Percentiles rank a stretch among this genome's conserved stretches.
Evolutionary conservation across 1,139 yeast species (phyloP).

Genomic region (Magnusiomyces clavatus): DNA sequence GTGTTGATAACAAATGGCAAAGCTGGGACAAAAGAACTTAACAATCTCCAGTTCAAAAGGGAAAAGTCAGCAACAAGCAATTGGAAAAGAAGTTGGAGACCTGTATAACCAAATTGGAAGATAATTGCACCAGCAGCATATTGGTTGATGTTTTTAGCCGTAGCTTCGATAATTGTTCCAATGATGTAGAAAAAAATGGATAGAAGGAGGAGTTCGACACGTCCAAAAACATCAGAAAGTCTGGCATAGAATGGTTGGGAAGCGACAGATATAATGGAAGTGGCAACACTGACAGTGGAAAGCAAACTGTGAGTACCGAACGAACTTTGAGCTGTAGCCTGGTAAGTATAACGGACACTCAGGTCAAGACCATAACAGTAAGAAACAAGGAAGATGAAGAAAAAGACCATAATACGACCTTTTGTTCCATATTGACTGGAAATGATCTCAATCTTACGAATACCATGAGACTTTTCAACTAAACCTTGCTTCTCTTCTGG

Average conservation of each 20-base stretch:
- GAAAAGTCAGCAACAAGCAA: conserved; percentile 60
- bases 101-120: conserved; percentile 64
- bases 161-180: conserved; percentile 66
- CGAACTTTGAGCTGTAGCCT: conserved; percentile 48
- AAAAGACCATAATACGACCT: conserved; percentile 37
- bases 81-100: conserved; percentile 49
- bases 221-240: conserved; percentile 62
- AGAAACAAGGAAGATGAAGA: conserved; percentile 50
- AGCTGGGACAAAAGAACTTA: conserved; percentile 55
- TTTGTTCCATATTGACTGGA: conserved; percentile 28
- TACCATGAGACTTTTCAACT: conserved; percentile 25
- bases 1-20: conserved; percentile 68
- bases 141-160: conserved; percentile 53
- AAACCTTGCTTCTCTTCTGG: not conserved
- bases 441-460: conserved; percentile 32
- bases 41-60: conserved; percentile 61
- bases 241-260: conserved; percentile 66
- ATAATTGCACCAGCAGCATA: conserved; percentile 70
- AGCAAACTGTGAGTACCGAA: conserved; percentile 52
- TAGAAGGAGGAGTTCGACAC: conserved; percentile 48
- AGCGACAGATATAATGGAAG: conserved; percentile 62
- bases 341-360: conserved; percentile 43
- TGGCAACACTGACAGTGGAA: conserved; percentile 55
- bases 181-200: conserved; percentile 54
- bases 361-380: conserved; percentile 65